These are phyloP conservation scores for Russula virescens DNA, from an alignment of 768 basidiomycete genomes.

Conservation along the genomic window DNA sequence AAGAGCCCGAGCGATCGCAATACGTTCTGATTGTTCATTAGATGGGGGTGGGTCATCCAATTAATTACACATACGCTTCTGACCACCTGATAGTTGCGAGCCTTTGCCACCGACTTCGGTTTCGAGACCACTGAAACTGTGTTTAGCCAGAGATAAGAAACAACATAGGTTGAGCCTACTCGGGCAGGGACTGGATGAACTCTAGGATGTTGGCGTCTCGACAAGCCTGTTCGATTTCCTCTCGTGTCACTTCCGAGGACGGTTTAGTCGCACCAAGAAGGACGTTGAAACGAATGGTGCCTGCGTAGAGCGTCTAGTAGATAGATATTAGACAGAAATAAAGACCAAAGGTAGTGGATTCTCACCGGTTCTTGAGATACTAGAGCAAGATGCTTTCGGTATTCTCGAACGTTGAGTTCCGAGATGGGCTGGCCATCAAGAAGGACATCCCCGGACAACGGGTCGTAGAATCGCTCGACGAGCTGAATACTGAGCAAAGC, in stretches of 20 bases:
- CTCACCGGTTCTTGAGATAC: conserved; percentile 80
- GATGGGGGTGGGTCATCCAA: conserved; percentile 27
- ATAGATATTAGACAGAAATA: background rate
- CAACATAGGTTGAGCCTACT: conserved; percentile 40
- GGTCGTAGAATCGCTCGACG: conserved; percentile 77
- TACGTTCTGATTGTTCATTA: conserved; percentile 34
- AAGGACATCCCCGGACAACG: conserved; percentile 53
- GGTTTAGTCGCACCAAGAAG: conserved; percentile 73
- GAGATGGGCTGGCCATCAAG: conserved; percentile 68
- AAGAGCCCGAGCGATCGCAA: conserved; percentile 33
- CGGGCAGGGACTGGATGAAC: conserved; percentile 75
- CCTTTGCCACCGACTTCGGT: conserved; percentile 91
- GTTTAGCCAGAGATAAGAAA: conserved; percentile 26
- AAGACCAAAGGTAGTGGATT: conserved; percentile 15
- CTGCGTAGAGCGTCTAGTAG: conserved; percentile 67
- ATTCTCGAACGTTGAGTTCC: conserved; percentile 75
- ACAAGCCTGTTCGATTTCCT: conserved; percentile 84
- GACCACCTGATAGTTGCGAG: conserved; percentile 30
- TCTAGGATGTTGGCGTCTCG: conserved; percentile 82
- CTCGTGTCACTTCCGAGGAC: conserved; percentile 69
- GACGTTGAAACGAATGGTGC: conserved; percentile 82
- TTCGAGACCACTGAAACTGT: conserved; percentile 65
- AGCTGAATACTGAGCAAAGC: conserved; percentile 53
- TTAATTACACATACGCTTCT: conserved; percentile 24
- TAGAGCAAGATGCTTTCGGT: conserved; percentile 77